Base-by-base conservation (phyloP, 192 early-diverging fungal species). In the Podila horticola region DNA sequence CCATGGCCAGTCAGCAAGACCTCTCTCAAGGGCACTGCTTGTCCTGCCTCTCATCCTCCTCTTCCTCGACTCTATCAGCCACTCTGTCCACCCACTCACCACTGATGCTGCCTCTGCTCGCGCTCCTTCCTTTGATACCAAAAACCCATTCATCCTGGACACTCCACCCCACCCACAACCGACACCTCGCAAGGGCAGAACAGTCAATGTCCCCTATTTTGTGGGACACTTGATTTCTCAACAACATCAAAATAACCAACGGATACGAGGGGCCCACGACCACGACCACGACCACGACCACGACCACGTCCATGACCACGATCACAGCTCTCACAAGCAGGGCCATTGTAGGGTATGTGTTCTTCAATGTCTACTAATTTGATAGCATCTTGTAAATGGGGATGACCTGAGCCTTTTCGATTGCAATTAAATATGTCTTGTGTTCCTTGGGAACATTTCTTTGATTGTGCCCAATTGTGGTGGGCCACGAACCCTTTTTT, bases 161-260 rank as follows among this genome's bases (percentile, higher is more conserved):
- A 29, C 28, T 8, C 34, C 20, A 20, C n/a, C 28, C 29, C 33
- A 29, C 5, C 33, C 62, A 10, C 34, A 12, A 63, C 62, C 34
- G 10, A 36, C 62, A 15, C 49, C 31, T 45, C 48, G 58, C 30
- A 64, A 62, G 28, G 49, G 22, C 22, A 33, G 59, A 48, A 67
- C 62, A 17, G 70, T 72, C 51, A 64, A 72, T 9, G 61, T 79
- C 2, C 75, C 75, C 15, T 67, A 67, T 61, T 79, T 79, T 72
- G 70, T 79, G 1, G 26, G 67, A 20, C 75, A 79, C 60, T 50
- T 79, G 65, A 67, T 79, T 28, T 15, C 58, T 10, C 48, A 64
- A 2, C 62, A 58, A 19, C 55, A 20, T 22, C 34, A 59, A 60
- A 8, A 30, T 6, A 5, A 1, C 3, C 55, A 73, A 57, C 13